Percentiles rank a stretch among this genome's conserved stretches.
These are phyloP conservation scores for Lagenaria siceraria DNA, from an alignment of 306 rosid species.

Conservation along the genomic window DNA sequence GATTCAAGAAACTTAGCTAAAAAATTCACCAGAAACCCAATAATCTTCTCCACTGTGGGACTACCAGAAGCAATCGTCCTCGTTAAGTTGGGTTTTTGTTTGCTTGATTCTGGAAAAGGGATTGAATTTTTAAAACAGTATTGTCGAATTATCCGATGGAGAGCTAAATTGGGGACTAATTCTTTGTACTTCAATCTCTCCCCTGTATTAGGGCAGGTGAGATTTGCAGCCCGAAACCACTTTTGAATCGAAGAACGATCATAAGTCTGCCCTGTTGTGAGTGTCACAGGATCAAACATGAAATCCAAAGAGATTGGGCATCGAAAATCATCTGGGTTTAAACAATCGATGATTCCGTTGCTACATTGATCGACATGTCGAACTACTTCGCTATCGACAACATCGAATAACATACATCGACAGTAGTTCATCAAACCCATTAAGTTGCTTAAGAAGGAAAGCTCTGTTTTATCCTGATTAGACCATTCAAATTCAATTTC, in stretches of 20 bases:
- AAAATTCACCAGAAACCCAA: conserved; percentile 28
- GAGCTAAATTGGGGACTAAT: conserved; percentile 49
- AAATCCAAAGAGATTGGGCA: conserved; percentile 78
- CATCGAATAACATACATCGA: conserved; percentile 39
- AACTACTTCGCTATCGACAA: conserved; percentile 23
- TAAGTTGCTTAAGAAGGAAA: conserved; percentile 26
- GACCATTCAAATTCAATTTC: conserved; percentile 43
- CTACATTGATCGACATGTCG: conserved; percentile 12
- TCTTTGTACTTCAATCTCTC: conserved; percentile 38
- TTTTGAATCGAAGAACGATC: conserved; percentile 75
- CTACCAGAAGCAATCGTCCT: conserved; percentile 23
- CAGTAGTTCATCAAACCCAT: conserved; percentile 47
- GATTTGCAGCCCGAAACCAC: conserved; percentile 58
- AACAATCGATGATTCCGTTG: not conserved
- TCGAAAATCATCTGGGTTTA: conserved; percentile 58
- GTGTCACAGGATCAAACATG: conserved; percentile 75
- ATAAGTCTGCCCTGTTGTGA: conserved; percentile 71
- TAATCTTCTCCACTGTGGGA: conserved; percentile 41
- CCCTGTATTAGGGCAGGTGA: conserved; percentile 68
- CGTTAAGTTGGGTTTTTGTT: conserved; percentile 20
- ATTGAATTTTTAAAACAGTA: conserved; percentile 38
- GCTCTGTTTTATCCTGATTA: conserved; percentile 24
- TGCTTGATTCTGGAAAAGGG: conserved; percentile 19
- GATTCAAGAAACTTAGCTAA: conserved; percentile 19
- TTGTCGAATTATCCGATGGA: conserved; percentile 37